Base-by-base conservation (phyloP, 2,329 filamentous ascomycete genomes). In the Pezicula rhizophila region DNA sequence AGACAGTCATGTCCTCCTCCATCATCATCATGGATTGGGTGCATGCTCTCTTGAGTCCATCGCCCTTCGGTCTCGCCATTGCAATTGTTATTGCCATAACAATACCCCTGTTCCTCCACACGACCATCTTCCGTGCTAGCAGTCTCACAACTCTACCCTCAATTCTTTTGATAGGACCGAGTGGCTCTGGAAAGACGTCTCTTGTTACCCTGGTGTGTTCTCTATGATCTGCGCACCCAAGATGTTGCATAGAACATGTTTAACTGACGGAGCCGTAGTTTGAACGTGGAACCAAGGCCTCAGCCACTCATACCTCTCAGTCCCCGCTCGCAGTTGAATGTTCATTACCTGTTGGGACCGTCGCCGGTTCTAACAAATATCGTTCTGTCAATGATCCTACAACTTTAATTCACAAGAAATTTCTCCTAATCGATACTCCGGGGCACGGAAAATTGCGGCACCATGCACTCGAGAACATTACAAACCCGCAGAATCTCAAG, bases 401-500 rank as follows among this genome's bases (percentile, higher is more conserved):
- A 8, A 69, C 70, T 43, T 68, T 72, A 53, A 58, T 67, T 3
- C 82, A 85, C 64, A 82, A 79, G 56, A 85, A 82, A 64, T 88
- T 93, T 65, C 72, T 87, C 37, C 72, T 97, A 31, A 72, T 88
- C 63, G 93, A 99, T 70, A 97, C 92, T 1, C 93, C 93, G 0
- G 93, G 93, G 35, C 93, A 99, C 71, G 90, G 89, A 60, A 99
- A 99, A 71, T 81, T 99, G 51, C 88, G 93, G 52, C 78, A 82
- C 59, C 74, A 81, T 56, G 82, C 87, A 3, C 73, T 86, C 50
- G 68, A 73, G 38, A 71, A 69, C 46, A 69, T 85, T 23, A 63
- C 67, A 52, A 55, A 61, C 44, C 62, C 66, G 31, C 60, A 68
- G 50, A 77, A 78, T 55, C 71, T 92, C 42, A 78, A 78, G 37